A percentile compares a stretch with the other conserved stretches of the same genome.
Conservation (phyloP, 192 early-diverging fungal genomes). For the Rhizophagus prolifer region DNA sequence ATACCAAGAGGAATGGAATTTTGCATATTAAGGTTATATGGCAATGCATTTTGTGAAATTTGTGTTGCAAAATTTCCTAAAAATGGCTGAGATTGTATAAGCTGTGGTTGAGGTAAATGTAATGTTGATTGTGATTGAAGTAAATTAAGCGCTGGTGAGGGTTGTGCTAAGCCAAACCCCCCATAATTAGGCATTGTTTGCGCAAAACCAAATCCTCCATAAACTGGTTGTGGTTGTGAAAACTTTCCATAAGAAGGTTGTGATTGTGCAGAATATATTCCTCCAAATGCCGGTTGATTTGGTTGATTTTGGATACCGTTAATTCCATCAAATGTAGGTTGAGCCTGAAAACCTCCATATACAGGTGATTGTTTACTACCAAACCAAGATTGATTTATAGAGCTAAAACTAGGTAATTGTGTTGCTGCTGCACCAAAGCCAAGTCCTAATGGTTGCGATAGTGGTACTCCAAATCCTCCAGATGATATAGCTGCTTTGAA, state of each 20-base stretch:
- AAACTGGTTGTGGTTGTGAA: not conserved
- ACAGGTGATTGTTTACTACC: not conserved
- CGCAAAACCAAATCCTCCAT: not conserved
- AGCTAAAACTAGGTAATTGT: no score
- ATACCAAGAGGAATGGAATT: not conserved
- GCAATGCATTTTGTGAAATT: not conserved
- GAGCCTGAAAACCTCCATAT: not conserved
- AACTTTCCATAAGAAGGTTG: no score
- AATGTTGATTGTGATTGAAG: not conserved
- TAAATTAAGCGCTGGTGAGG: not conserved
- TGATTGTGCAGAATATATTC: not conserved
- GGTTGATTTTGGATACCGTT: not conserved
- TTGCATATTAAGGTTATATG: not conserved
- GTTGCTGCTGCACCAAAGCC: no score
- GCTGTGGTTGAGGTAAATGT: not conserved
- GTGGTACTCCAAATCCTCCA: no score
- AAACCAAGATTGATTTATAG: not conserved
- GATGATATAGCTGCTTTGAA: no score
- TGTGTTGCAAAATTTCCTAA: not conserved
- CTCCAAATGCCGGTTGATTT: not conserved
- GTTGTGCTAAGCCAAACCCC: not conserved
- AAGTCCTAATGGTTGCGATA: no score
- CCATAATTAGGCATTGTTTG: not conserved
- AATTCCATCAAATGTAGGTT: not conserved
- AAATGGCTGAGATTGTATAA: not conserved